phyloP scores from a whole-genome alignment of 768 basidiomycete species.

The Mycena rosella region DNA sequence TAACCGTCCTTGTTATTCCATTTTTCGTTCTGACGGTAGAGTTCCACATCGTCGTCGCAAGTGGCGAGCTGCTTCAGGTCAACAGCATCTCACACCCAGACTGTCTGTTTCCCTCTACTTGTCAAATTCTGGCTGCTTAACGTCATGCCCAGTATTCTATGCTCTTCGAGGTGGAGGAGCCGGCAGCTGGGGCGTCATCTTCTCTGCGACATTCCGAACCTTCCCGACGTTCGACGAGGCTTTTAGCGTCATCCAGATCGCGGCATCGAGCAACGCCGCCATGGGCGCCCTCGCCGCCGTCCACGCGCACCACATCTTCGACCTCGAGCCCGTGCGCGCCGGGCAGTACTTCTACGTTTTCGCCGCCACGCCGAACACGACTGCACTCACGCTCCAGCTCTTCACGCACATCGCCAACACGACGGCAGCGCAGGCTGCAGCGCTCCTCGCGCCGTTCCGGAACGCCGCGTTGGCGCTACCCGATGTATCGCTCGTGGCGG shows the following conservation, averaged over 20 bases:
- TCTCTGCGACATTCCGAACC: too few relatives aligned
- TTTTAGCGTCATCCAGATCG: too few relatives aligned
- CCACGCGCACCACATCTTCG: too few relatives aligned
- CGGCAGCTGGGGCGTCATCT: too few relatives aligned
- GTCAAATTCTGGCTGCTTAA: neutral
- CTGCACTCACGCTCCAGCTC: conserved; percentile 2
- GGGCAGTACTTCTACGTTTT: conserved; percentile 47
- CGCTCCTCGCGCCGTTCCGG: conserved; percentile 39
- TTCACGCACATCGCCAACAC: conserved; percentile 41
- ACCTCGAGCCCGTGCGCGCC: conserved; percentile 45
- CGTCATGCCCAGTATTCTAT: conserved; percentile 32
- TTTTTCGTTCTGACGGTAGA: too few relatives aligned
- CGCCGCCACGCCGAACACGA: conserved; percentile 1
- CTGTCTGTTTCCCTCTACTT: conserved; percentile 4
- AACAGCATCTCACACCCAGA: conserved; percentile 24
- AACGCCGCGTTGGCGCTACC: conserved; percentile 35
- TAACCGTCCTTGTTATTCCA: too few relatives aligned
- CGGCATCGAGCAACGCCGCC: too few relatives aligned
- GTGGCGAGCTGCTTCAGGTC: too few relatives aligned
- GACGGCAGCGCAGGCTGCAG: conserved; percentile 29
- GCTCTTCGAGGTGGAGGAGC: too few relatives aligned
- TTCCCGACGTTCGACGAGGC: too few relatives aligned
- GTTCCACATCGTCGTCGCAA: too few relatives aligned
- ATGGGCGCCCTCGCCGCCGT: too few relatives aligned
- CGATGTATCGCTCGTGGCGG: conserved; percentile 24